Conservation (phyloP, 495 filamentous ascomycete species). For the Apiosordaria backusii region DNA sequence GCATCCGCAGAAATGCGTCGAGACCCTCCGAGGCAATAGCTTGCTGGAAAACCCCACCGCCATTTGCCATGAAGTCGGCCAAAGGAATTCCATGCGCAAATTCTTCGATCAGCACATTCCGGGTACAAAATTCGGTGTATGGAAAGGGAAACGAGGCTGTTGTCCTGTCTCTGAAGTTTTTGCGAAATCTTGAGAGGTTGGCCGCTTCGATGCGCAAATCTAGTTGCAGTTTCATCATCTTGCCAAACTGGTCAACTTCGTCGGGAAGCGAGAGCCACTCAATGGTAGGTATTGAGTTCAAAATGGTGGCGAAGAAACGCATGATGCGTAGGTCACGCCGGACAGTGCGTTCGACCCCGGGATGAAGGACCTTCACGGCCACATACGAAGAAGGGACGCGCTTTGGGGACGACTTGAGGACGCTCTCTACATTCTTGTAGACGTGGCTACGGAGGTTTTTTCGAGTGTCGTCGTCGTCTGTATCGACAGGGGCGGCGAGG, state of each 20-base stretch:
- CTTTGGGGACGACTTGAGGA: constrained; percentile 80
- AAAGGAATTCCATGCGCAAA: constrained; percentile 93
- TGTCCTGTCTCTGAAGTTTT: constrained; percentile 81
- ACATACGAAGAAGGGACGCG: constrained; percentile 90
- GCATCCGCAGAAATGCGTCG: constrained; percentile 96
- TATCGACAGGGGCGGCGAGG: constrained; percentile 60
- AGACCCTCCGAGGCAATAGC: constrained; percentile 95
- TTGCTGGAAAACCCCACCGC: constrained; percentile 86
- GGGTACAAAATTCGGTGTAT: constrained; percentile 83
- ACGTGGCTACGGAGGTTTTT: constrained; percentile 63
- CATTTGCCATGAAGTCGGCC: constrained; percentile 81
- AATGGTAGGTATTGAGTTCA: constrained; percentile 90
- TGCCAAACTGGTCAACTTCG: constrained; percentile 88
- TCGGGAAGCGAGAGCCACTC: constrained; percentile 97
- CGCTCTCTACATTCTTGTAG: constrained; percentile 73
- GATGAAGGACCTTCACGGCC: constrained; percentile 94
- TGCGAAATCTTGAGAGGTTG: constrained; percentile 84
- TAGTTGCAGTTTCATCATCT: constrained; percentile 97
- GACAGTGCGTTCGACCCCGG: constrained; percentile 82
- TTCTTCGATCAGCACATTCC: constrained; percentile 91
- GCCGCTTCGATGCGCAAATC: constrained; percentile 93
- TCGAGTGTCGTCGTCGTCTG: constrained; percentile 48
- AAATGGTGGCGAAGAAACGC: constrained; percentile 79
- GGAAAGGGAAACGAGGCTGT: constrained; percentile 97
- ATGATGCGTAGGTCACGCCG: constrained; percentile 89